These are phyloP conservation scores for Stagonosporopsis vannaccii DNA, from an alignment of 2,329 filamentous ascomycete genomes.

Conservation along the genomic window DNA sequence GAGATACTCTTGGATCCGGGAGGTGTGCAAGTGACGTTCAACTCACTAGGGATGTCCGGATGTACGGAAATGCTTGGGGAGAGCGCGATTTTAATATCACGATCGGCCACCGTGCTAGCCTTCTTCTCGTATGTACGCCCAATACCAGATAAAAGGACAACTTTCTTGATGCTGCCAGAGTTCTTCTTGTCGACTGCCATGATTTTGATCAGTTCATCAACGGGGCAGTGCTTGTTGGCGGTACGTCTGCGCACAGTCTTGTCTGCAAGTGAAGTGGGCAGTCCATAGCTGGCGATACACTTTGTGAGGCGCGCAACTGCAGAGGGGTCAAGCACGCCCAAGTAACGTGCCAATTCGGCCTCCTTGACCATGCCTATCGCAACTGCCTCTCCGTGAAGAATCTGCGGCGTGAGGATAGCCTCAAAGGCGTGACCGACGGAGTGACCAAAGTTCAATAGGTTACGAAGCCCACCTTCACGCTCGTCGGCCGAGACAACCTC, in stretches of 20 bases:
- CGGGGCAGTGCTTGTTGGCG: conserved; percentile 85
- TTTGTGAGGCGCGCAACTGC: conserved; percentile 90
- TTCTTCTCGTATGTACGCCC: conserved; percentile 86
- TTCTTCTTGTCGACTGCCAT: conserved; percentile 99
- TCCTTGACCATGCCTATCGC: conserved; percentile 99
- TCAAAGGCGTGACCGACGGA: conserved; percentile 98
- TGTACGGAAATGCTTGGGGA: conserved; percentile 78
- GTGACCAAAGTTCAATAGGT: conserved; percentile 96
- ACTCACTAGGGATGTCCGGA: conserved; percentile 71
- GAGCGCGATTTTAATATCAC: conserved; percentile 81
- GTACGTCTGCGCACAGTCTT: conserved; percentile 82
- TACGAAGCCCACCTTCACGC: conserved; percentile 89
- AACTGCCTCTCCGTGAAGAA: conserved; percentile 94
- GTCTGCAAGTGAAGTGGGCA: conserved; percentile 86
- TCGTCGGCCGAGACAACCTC: conserved; percentile 94
- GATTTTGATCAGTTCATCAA: conserved; percentile 84
- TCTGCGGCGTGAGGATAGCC: conserved; percentile 91
- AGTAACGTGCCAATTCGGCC: conserved; percentile 87
- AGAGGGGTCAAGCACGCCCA: conserved; percentile 83
- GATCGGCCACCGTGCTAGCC: conserved; percentile 88
- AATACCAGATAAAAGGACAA: conserved; percentile 89
- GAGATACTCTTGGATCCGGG: conserved; percentile 98
- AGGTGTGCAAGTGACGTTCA: conserved; percentile 79
- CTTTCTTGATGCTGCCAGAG: conserved; percentile 91
- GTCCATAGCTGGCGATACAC: conserved; percentile 90